Evolutionary conservation across 2,329 filamentous ascomycete species (phyloP), one percentile per base, ranked within the genome.

Genomic region (Madurella fahalii): DNA sequence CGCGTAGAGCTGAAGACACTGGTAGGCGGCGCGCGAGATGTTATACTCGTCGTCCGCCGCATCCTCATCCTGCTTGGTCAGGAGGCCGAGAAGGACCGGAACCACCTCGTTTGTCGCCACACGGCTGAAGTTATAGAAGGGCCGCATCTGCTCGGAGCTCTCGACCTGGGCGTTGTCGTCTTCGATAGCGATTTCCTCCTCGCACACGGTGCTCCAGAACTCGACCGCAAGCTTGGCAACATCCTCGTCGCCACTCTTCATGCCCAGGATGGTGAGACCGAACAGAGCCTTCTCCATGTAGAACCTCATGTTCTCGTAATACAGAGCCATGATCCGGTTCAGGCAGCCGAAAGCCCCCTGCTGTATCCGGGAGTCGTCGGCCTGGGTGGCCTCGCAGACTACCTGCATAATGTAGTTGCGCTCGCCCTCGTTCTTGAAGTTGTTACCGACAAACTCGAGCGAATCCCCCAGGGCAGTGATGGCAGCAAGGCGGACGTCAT

Each of bases 391-490:
- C 78, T 99, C 94, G 76, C 94, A 99, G 67, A 99, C 90, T 62
- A 99, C 94, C 78, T 99, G 94, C 94, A 99, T 99, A 69, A 99
- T 99, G 79, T 97, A 99, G 78, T 99, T 99, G 64, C 94, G 87
- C 80, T 99, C 94, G 67, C 93, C 94, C 74, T 99, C 94, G 67
- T 97, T 94, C 75, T 96, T 95, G 74, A 99, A 99, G 77, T 99
- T 99, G 75, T 90, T 95, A 62, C 91, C 85, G 55, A 99, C 93
- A 68, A 99, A 99, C 73, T 99, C 94, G 57, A 97, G 86, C 40
- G 93, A 96, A 74, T 99, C 94, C 65, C 92, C 90, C 43, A 99
- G 86, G 44, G 94, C 94, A 47, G 89, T 89, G 69, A 99, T 94
- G 68, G 94, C 94, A 50, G 94, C 90, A 64, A 91, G 82, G 62